phyloP scores from a whole-genome alignment of 2,329 filamentous ascomycete genomes.

The Fusarium temperatum region DNA sequence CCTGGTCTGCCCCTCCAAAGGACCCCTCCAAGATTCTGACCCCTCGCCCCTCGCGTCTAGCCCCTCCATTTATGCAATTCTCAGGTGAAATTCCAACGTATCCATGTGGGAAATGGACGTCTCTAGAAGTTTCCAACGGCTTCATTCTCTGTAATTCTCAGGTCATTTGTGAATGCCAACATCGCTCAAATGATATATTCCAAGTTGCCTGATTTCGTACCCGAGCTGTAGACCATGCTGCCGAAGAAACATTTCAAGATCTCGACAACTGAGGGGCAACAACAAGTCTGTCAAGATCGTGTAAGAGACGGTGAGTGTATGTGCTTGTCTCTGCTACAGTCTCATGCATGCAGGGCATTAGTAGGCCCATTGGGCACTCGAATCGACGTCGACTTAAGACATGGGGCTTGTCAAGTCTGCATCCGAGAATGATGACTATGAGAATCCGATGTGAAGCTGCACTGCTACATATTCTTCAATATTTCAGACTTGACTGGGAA shows the following conservation, averaged over 20 bases:
- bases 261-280: background rate
- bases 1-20: slow-evolving; percentile 12
- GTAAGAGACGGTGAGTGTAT: slow-evolving; percentile 12
- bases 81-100: background rate
- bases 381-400: background rate
- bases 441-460: background rate
- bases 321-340: background rate
- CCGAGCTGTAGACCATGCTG: background rate
- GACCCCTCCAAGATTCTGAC: slow-evolving; percentile 11
- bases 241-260: background rate
- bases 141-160: background rate
- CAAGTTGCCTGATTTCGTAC: background rate
- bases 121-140: slow-evolving; percentile 8
- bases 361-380: background rate
- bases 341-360: slow-evolving; percentile 1
- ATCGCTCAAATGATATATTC: background rate
- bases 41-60: background rate
- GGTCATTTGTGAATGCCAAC: background rate
- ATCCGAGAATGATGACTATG: background rate
- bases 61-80: slow-evolving; percentile 7
- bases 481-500: background rate
- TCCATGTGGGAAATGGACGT: background rate
- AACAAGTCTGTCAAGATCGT: background rate
- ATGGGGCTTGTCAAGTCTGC: background rate
- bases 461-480: background rate